Conservation (phyloP, 768 basidiomycete species). For the Phlebiopsis flavidoalba region DNA sequence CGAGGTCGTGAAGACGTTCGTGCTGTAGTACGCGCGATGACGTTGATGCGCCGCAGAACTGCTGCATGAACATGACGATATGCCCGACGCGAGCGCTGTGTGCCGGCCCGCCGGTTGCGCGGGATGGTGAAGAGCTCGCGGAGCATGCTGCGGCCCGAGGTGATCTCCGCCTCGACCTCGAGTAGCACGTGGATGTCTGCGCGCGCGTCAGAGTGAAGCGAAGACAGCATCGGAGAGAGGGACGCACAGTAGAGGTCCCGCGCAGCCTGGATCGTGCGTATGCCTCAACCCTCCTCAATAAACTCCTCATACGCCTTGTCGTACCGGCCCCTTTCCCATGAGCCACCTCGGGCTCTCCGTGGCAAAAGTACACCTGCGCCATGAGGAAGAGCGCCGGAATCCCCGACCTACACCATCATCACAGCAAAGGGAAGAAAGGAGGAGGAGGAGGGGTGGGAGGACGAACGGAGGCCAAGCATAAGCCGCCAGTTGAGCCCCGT, state of each 20-base stretch:
- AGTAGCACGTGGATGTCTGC: conserved; percentile 63
- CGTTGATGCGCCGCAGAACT: conserved; percentile 81
- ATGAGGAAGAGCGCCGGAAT: conserved; percentile 36
- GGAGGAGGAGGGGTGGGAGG: conserved; percentile 13
- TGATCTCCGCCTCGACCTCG: conserved; percentile 54
- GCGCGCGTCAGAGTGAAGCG: not conserved
- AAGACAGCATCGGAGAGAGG: not conserved
- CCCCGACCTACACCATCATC: conserved; percentile 27
- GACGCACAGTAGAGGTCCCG: conserved; percentile 54
- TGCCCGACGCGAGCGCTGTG: not conserved
- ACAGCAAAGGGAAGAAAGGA: not conserved
- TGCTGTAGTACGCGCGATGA: conserved; percentile 70
- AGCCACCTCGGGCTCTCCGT: conserved; percentile 85
- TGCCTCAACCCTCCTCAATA: conserved; percentile 66
- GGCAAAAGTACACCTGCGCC: conserved; percentile 39
- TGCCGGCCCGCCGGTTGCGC: conserved; percentile 69
- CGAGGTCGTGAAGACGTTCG: conserved; percentile 62
- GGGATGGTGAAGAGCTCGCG: conserved; percentile 72
- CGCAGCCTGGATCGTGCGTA: conserved; percentile 67
- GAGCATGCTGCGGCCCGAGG: conserved; percentile 44
- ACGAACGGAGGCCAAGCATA: conserved; percentile 70
- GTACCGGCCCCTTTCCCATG: conserved; percentile 73
- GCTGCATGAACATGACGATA: conserved; percentile 51
- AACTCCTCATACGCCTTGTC: conserved; percentile 53
- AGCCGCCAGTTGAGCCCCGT: conserved; percentile 76